phyloP scores from a whole-genome alignment of 176 grass and related monocot species.

The Tillandsia fasciculata region DNA sequence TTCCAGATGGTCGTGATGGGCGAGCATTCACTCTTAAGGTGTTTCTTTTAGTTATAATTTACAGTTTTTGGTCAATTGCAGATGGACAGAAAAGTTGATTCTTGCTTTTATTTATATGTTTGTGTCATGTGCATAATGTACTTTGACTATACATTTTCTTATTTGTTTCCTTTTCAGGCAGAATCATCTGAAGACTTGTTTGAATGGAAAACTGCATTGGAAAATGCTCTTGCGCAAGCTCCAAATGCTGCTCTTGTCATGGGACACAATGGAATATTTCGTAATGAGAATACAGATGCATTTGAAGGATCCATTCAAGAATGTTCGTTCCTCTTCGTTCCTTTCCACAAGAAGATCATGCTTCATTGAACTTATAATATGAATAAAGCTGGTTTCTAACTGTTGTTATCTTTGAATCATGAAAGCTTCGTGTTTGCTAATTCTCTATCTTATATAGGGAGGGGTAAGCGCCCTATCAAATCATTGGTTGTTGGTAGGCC shows the following conservation, averaged over 20 bases:
- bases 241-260: slow-evolving; percentile 13
- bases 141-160: background rate
- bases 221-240: slow-evolving; percentile 16
- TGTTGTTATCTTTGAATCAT: background rate
- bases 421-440: slow-evolving; percentile 1
- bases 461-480: slow-evolving; percentile 79
- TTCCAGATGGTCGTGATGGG: slow-evolving; percentile 93
- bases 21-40: slow-evolving; percentile 99
- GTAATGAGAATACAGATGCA: slow-evolving; percentile 5
- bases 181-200: slow-evolving; percentile 3
- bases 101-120: background rate
- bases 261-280: slow-evolving; percentile 19
- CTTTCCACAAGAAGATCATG: background rate
- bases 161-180: background rate
- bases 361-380: background rate
- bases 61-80: background rate
- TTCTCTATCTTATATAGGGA: slow-evolving; percentile 50
- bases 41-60: slow-evolving; percentile 10
- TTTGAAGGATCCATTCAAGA: background rate
- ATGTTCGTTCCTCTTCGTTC: background rate
- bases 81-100: background rate
- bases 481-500: slow-evolving; percentile 91
- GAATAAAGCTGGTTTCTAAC: slow-evolving; percentile 1
- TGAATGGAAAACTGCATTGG: slow-evolving; percentile 17
- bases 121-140: background rate